Evolutionary conservation across 176 grass and related monocot species (phyloP), one percentile per base, ranked within the genome.

Genomic region (Pontederia crassipes): DNA sequence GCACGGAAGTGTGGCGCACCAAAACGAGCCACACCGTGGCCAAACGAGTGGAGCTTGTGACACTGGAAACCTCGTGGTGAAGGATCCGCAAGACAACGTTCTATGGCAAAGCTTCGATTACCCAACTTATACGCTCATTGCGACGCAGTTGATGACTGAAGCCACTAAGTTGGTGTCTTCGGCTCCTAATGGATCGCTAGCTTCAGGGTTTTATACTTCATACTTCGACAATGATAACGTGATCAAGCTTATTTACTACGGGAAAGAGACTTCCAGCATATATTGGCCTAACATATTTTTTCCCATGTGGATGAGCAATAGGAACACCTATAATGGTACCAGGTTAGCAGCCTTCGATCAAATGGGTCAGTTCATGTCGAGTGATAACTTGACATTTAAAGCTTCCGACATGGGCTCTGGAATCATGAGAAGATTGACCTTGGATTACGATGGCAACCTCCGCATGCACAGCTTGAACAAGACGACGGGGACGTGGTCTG

Each of bases 371-470:
- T 24, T 24, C 20, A 24, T 24, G 20, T 24, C 20, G 20, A 24
- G 20, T 24, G 20, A 24, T 24, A 24, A 24, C 20, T 24, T 24
- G 20, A 24, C 20, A 24, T 24, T 24, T 24, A 24, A 24, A 24
- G 20, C 20, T 24, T 24, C 20, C 20, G 20, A 24, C 20, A 24
- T 24, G 20, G 20, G 20, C 20, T 24, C 20, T 24, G 20, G 20
- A 24, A 24, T 24, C 20, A 24, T 24, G 63, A 87, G 88, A 47
- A 81, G 83, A 35, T 56, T 93, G 58, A 93, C 83, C 55, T 59
- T 93, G 32, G 83, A 87, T 35, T 81, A 79, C 7, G 83, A 93
- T 2, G 88, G 84, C 0, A 84, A 81, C 53, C 88, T 79, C 11
- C 56, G 88, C 10, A 12, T 84, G 14, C 77, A 85, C 46, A 94